A percentile compares a stretch with the other conserved stretches of the same genome.
Evolutionary conservation across 2,329 filamentous ascomycete species (phyloP).

Genomic region (Epichloe brachyelytri): DNA sequence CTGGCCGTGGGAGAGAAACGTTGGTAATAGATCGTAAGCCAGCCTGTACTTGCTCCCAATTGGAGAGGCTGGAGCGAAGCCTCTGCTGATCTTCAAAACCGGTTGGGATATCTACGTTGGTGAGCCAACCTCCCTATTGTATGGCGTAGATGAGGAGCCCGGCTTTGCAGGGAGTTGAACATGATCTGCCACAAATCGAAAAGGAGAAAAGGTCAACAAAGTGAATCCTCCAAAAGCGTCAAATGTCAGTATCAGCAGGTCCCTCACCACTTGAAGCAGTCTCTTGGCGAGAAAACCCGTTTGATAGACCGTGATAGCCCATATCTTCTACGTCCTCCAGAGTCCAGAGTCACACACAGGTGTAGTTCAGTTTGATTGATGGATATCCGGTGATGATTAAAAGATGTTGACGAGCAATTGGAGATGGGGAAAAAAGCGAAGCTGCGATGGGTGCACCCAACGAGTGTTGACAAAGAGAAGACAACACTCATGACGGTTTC

Average conservation of each 20-base stretch:
- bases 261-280: background rate
- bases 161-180: background rate
- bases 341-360: background rate
- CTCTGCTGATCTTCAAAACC: background rate
- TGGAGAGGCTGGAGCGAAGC: background rate
- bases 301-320: background rate
- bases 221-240: background rate
- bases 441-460: background rate
- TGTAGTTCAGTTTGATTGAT: background rate
- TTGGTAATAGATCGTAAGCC: background rate
- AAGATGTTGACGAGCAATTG: background rate
- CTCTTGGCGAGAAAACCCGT: background rate
- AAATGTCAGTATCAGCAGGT: background rate
- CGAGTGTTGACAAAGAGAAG: background rate
- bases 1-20: background rate
- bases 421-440: background rate
- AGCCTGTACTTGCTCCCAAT: background rate
- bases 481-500: background rate
- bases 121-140: conserved; percentile 2
- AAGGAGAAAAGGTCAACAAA: background rate
- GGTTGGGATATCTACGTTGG: background rate
- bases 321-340: background rate
- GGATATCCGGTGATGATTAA: background rate
- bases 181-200: background rate
- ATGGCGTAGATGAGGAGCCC: background rate